These are phyloP conservation scores for Hypoxylon sp. DNA, from an alignment of 2,329 filamentous ascomycete species.

Conservation along the genomic window DNA sequence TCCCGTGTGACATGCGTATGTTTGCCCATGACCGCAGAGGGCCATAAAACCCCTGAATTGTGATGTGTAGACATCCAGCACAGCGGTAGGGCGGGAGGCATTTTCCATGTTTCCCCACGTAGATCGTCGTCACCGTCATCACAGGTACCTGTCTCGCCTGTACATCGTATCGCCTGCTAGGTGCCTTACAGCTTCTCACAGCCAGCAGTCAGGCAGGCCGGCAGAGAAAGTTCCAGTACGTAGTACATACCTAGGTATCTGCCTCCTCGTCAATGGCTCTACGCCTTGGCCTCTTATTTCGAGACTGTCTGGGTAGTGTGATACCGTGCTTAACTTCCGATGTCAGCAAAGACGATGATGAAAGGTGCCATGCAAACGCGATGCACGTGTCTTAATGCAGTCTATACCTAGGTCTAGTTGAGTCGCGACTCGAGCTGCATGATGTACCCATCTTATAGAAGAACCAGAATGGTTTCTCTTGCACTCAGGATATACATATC, in stretches of 20 bases:
- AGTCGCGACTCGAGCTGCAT: slow-evolving; percentile 1
- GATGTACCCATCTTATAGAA: neutral
- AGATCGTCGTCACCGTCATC: slow-evolving; percentile 14
- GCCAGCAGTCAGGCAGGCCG: neutral
- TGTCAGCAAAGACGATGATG: slow-evolving; percentile 26
- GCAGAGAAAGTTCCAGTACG: neutral
- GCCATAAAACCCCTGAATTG: neutral
- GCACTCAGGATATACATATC: neutral
- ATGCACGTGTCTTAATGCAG: slow-evolving; percentile 22
- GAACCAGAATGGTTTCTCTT: neutral
- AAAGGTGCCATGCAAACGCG: slow-evolving; percentile 30
- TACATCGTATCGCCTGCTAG: too few species aligned
- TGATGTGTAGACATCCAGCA: neutral
- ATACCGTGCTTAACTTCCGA: slow-evolving; percentile 32
- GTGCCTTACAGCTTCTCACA: slow-evolving; percentile 1
- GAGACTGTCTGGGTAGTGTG: slow-evolving; percentile 17
- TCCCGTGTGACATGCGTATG: neutral
- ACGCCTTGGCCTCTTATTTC: slow-evolving; percentile 20
- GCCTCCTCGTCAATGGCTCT: slow-evolving; percentile 3
- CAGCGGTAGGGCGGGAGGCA: neutral
- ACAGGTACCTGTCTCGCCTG: slow-evolving; percentile 2
- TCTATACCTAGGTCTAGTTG: slow-evolving; percentile 10
- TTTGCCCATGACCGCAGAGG: neutral
- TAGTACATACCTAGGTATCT: slow-evolving; percentile 1
- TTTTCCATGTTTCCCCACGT: slow-evolving; percentile 8